Evolutionary conservation across 768 basidiomycete genomes (phyloP), one percentile per base, ranked within the genome.

Genomic region (Mrakia blollopis): DNA sequence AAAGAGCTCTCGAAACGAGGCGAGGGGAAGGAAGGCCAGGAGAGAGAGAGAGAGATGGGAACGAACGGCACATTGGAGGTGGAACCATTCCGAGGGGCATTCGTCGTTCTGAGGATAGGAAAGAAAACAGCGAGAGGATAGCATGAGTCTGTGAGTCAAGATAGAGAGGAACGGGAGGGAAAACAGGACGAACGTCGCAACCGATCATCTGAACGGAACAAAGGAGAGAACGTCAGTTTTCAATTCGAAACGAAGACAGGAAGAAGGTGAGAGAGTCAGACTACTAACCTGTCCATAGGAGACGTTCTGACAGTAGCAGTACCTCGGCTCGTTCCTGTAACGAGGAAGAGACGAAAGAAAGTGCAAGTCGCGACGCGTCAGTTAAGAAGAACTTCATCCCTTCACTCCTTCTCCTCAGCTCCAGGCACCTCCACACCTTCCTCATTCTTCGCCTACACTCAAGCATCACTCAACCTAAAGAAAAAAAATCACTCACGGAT

Each of bases 261-360:
- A 10, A 7, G 35, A 25, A 41, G 67, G 35, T 14, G 41, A 28
- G 37, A 10, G 14, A 44, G 28, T 52, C 28, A 35, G 32, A 32
- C 14, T n/a, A 41, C 72, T 32, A 44, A 73, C 80, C 70, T 80
- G 79, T 23, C 81, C 83, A n/a, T 77, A 81, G 0, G 82, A 80
- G 23, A 81, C 81, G 28, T 80, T 79, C 7, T 80, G 62, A 71
- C 83, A 83, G 75, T 81, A 82, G 76, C 83, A 83, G 67, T 81
- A 83, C 0, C 67, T 57, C 3, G 82, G 81, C 69, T 83, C 82
- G 72, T 80, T 79, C 39, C 70, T 72, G 50, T 18, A 4, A 30
- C 3, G 41, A 44, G 35, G 18, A 11, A 70, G 16, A 28, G 50
- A 28, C 10, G 35, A 41, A 44, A 41, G 68, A 16, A 47, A 44